phyloP scores from a whole-genome alignment of 768 basidiomycete genomes.

The Boletus reticulatus region DNA sequence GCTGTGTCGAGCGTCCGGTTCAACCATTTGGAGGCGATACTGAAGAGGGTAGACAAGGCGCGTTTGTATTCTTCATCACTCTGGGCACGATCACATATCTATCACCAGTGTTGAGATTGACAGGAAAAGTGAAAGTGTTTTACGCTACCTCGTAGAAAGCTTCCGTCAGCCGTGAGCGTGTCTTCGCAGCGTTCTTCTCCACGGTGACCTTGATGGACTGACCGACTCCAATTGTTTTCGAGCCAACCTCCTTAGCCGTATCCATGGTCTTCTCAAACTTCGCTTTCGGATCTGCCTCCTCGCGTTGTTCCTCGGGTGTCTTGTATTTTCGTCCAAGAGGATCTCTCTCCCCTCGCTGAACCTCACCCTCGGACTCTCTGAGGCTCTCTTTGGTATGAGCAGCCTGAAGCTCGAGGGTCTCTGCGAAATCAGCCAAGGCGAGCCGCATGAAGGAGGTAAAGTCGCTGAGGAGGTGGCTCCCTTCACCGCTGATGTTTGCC shows the following conservation, averaged over 20 bases:
- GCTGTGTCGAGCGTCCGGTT: slow-evolving; percentile 49
- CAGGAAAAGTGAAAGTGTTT: too few relatives aligned
- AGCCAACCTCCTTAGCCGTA: slow-evolving; percentile 55
- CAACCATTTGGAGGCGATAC: slow-evolving; percentile 56
- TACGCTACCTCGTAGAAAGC: slow-evolving; percentile 49
- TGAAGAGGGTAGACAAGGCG: slow-evolving; percentile 57
- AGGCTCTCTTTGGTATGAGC: slow-evolving; percentile 49
- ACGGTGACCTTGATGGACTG: slow-evolving; percentile 42
- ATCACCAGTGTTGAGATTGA: neutral
- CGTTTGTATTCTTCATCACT: slow-evolving; percentile 57
- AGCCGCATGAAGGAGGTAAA: slow-evolving; percentile 64
- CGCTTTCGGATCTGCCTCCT: slow-evolving; percentile 45
- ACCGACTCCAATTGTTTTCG: slow-evolving; percentile 50
- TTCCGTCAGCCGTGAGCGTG: slow-evolving; percentile 42
- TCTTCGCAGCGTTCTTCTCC: slow-evolving; percentile 45
- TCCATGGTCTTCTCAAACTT: slow-evolving; percentile 71
- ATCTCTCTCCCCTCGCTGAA: slow-evolving; percentile 60
- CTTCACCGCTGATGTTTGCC: slow-evolving; percentile 52
- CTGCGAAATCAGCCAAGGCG: slow-evolving; percentile 65
- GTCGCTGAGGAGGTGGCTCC: slow-evolving; percentile 53
- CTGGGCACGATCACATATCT: slow-evolving; percentile 68
- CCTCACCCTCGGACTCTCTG: slow-evolving; percentile 53
- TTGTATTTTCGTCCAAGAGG: slow-evolving; percentile 52
- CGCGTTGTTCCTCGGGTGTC: slow-evolving; percentile 40
- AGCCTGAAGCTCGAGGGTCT: slow-evolving; percentile 53